Evolutionary conservation across 371 early-diverging fungal species (phyloP), one percentile per base, ranked within the genome.

Genomic region (Apophysomyces variabilis): DNA sequence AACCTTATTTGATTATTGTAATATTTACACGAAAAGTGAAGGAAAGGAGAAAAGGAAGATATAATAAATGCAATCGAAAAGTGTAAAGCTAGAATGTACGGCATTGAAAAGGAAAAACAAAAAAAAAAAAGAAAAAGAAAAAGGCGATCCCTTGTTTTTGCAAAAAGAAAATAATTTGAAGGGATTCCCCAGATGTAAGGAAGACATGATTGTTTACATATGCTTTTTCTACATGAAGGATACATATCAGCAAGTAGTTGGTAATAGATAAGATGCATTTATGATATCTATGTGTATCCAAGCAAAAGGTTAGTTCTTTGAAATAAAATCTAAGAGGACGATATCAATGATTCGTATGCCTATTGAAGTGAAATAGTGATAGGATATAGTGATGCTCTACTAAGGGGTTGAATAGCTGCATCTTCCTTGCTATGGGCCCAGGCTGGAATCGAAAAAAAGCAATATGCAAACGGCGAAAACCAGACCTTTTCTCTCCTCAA

Each of bases 201-300:
- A 54, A 46, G 62, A 50, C 36, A 38, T 41, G 12, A 60, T 38
- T 60, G 41, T 60, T 60, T 38, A 60, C 43, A 39, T 60, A 18
- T 7, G 13, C 41, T 47, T 26, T 26, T 26, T 26, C 32, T 44
- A 62, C 41, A 62, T 62, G 47, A 32, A 62, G 39, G 44, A 26
- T 26, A 26, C 32, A 26, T 26, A 26, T 26, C 32, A 26, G 3
- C 32, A 26, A 26, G 32, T 26, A 26, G 32, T 26, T 26, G 32
- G 32, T 26, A 26, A 26, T 26, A 3, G 32, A 26, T 26, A 26
- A 26, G 32, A 3, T 26, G 1, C 32, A 3, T 26, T 26, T 26
- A 26, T 26, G 32, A 26, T 26, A 26, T 26, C 32, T 26, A 3
- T 26, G 32, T 26, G 3, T 26, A 26, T 3, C 32, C 32, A 41